Evolutionary conservation across 495 filamentous ascomycete genomes (phyloP), one percentile per base, ranked within the genome.

Genomic region (Podospora didyma): DNA sequence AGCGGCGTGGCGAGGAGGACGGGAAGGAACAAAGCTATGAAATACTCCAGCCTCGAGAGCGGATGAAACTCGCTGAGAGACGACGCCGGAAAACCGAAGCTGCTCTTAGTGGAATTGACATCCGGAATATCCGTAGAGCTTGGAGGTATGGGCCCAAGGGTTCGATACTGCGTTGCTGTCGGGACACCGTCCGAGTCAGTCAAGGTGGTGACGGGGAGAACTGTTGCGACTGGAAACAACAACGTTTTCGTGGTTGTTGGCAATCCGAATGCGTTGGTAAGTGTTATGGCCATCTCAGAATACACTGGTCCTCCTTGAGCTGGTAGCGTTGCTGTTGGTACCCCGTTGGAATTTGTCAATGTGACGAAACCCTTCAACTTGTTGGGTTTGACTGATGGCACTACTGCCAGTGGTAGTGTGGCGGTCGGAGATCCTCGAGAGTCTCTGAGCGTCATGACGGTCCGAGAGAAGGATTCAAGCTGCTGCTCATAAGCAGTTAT

Each of bases 1-100:
- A 69, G 50, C 1, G 60, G 34, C 48, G 62, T 60, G 39, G 60
- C 51, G 0, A 70, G 47, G n/a, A 67, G 26, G 17, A 66, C 63
- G 0, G 69, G 63, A 7, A 70, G 54, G 59, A 68, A 68, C 42
- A 51, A 59, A 17, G 66, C 62, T 17, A 68, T 54, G 53, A 64
- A 62, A 54, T 72, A 69, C 22, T 61, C 46, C 21, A 67, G 19
- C 2, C n/a, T 2, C 1, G 57, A 49, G 7, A 59, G 20, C 14
- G 51, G 21, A n/a, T 45, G 44, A 31, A 59, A 54, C 1, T 19
- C 4, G 23, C 9, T 9, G 49, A 12, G 26, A 31, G 26, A 31
- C n/a, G n/a, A n/a, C n/a, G n/a, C n/a, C n/a, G n/a, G n/a, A n/a
- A n/a, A n/a, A n/a, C n/a, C n/a, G n/a, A n/a, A n/a, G n/a, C n/a